Base-by-base conservation (phyloP, 2,329 filamentous ascomycete genomes). In the Epichloe gansuensis region DNA sequence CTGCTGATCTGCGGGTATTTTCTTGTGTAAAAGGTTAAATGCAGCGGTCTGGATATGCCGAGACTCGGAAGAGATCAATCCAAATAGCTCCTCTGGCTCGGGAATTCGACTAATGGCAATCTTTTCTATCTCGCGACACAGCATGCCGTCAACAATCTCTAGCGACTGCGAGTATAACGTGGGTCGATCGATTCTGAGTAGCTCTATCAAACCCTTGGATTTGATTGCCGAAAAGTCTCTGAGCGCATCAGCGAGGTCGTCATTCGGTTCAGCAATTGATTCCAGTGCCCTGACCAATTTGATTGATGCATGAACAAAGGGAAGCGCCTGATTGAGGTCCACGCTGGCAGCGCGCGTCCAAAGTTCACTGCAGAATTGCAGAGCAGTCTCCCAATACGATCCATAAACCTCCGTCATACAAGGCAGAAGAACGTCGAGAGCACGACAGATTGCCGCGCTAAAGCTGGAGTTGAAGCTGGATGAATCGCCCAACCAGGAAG, bases 371-470 rank as follows among this genome's bases (percentile, higher is more conserved):
- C 84, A 78, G 48, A 81, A 78, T 36, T 78, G 72, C 17, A 89
- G 67, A 0, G 76, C 67, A 47, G 77, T 77, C 49, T 83, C 77
- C 93, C 93, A 98, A 62, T 95, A 87, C 0, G 86, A 80, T 0
- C 91, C 93, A 60, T 95, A 96, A 1, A 95, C 81, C 46, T 89
- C 85, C 53, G 81, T 78, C 59, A 96, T 84, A 41, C 77, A 78
- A 2, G 87, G 87, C 0, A 96, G 67, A 3, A 95, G 70, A 3
- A 72, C 68, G 2, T 78, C 70, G 50, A 88, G 61, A 54, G 73
- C 74, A 59, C 82, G 69, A 63, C 81, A 77, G 56, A 75, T 67
- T 68, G 80, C 69, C 34, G 74, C 63, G 54, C 70, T 64, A n/a
- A 78, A 56, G 51, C 67, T 65, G n/a, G 66, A 61, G 23, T 72